Conservation (phyloP, 768 basidiomycete species). For the Calocera cornea region DNA sequence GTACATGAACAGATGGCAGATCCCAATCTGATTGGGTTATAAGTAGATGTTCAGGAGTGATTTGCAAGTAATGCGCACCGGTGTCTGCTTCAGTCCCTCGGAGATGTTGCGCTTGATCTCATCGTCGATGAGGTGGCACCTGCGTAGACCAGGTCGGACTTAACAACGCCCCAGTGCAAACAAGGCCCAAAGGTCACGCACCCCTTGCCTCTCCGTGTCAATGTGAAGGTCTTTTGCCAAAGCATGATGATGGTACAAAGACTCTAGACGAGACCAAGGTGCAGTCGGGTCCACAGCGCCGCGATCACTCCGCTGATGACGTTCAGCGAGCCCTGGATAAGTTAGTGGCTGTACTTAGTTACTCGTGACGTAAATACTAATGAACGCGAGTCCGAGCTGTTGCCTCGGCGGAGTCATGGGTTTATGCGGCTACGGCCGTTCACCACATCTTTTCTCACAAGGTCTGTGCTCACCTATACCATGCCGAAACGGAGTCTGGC, state of each 20-base stretch:
- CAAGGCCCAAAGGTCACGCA: slow-evolving; percentile 8
- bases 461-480: background rate
- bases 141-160: too few relatives aligned
- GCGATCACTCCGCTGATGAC: too few relatives aligned
- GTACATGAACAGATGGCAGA: slow-evolving; percentile 80
- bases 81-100: slow-evolving; percentile 51
- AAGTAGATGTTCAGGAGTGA: background rate
- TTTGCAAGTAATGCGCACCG: too few relatives aligned
- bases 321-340: too few relatives aligned
- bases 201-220: slow-evolving; percentile 43
- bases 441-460: background rate
- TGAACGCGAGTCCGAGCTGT: too few relatives aligned
- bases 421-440: background rate
- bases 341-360: too few relatives aligned
- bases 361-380: too few relatives aligned
- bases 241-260: slow-evolving; percentile 39
- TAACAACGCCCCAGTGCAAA: too few relatives aligned
- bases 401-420: background rate
- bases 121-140: slow-evolving; percentile 71
- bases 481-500: background rate
- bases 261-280: background rate
- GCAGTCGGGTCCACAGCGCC: too few relatives aligned
- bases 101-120: slow-evolving; percentile 55
- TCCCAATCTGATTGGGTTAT: slow-evolving; percentile 46
- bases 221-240: slow-evolving; percentile 77